A percentile compares a stretch with the other conserved stretches of the same genome.
These are phyloP conservation scores for Mytilinidion resinicola DNA, from an alignment of 495 filamentous ascomycete species.

Conservation along the genomic window DNA sequence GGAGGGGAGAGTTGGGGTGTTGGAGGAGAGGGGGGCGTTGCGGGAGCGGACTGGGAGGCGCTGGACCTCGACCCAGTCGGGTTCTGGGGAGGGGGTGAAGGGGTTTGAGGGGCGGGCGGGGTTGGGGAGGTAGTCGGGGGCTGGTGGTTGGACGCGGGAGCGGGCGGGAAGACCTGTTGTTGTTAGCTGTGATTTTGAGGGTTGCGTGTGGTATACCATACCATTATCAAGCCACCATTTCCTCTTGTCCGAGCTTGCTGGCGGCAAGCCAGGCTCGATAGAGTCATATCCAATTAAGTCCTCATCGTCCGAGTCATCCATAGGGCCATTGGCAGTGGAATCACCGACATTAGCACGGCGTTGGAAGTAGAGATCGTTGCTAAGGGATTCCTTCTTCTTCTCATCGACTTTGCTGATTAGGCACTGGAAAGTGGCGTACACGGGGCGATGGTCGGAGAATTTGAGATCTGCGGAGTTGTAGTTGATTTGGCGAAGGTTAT, in stretches of 20 bases:
- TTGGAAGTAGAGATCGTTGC: slow-evolving; percentile 62
- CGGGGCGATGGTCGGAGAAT: slow-evolving; percentile 91
- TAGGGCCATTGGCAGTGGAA: slow-evolving; percentile 36
- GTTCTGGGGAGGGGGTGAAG: slow-evolving; percentile 59
- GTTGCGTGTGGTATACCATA: slow-evolving; percentile 24
- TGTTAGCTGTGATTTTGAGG: slow-evolving; percentile 2
- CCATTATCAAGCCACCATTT: slow-evolving; percentile 95
- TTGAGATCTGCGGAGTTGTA: slow-evolving; percentile 72
- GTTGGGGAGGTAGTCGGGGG: slow-evolving; percentile 57
- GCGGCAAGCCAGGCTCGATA: slow-evolving; percentile 73
- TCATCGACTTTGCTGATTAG: slow-evolving; percentile 74
- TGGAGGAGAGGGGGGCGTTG: slow-evolving; percentile 5
- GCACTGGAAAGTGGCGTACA: slow-evolving; percentile 83
- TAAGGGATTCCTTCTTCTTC: slow-evolving; percentile 59
- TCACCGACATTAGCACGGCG: slow-evolving; percentile 53
- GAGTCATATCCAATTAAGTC: slow-evolving; percentile 66
- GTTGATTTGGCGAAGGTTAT: slow-evolving; percentile 69
- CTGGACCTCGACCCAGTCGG: slow-evolving; percentile 68
- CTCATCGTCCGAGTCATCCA: slow-evolving; percentile 60
- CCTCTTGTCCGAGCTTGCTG: slow-evolving; percentile 78
- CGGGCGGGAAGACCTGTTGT: slow-evolving; percentile 61
- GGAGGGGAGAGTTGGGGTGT: not conserved
- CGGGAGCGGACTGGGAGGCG: slow-evolving; percentile 11
- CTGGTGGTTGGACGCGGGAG: slow-evolving; percentile 61
- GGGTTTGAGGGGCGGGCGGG: slow-evolving; percentile 72